Base-by-base conservation (phyloP, 2,329 filamentous ascomycete species). In the Raffaelea ambrosiae region DNA sequence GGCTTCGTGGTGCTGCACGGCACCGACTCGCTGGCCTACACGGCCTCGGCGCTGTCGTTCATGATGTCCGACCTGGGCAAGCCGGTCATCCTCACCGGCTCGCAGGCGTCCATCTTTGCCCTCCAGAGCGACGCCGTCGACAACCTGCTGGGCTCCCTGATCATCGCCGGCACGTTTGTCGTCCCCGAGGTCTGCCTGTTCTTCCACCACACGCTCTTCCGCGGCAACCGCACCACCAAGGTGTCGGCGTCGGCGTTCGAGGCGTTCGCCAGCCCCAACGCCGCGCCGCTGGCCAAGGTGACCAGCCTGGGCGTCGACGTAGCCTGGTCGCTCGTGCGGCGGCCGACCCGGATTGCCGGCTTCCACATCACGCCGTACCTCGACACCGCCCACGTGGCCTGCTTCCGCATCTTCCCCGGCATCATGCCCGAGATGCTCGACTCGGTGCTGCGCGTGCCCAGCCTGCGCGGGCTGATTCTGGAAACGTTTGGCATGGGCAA, bases 401-500 rank as follows among this genome's bases (percentile, higher is more conserved):
- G 88, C 62, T 72, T 95, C 58, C 84, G 89, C 49, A 85, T 95
- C 53, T 95, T 95, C 65, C 90, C 90, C 0, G 90, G 90, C 29
- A 94, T 96, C 67, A 86, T 86, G 63, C 86, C 89, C n/a, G 84
- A 89, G 61, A 94, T 95, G 86, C 77, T 96, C 29, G 88, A 93
- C 60, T 84, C 86, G 1, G 88, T 95, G 16, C 72, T 95, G 51
- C 77, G 77, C 40, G 70, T 89, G 29, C 81, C 87, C n/a, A 81
- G 81, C 42, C 73, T 96, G 14, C 80, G 82, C 43, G 90, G 90
- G 2, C 73, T 95, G 44, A 82, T 96, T 36, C 76, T 96, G 40
- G 89, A 95, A 67, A 95, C 89, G 0, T 95, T 95, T 63, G 90
- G 90, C 51, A 89, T 93, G 62, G 90, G 90, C 48, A 96, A 95